Evolutionary conservation across 805 yeast genomes (phyloP).

Genomic region (Schwanniomyces yamadae): DNA sequence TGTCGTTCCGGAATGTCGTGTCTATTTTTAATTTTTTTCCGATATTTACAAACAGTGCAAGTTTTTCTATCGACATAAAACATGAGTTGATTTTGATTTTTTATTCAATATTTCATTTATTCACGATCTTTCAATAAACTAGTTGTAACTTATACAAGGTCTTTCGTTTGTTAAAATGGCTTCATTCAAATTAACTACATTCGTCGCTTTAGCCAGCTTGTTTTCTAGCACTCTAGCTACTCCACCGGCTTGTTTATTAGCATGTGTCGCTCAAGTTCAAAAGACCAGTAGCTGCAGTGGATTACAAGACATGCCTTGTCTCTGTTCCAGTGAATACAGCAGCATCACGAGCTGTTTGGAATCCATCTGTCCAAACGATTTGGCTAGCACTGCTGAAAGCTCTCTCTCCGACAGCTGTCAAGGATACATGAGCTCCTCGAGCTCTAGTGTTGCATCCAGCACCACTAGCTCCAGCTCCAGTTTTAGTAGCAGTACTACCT

Average conservation of each 20-base stretch:
- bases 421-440: conserved; percentile 36
- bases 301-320: conserved; percentile 64
- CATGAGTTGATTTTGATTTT: too few species aligned
- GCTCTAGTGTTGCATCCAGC: conserved; percentile 20
- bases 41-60: too few species aligned
- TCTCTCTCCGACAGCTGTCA: conserved; percentile 40
- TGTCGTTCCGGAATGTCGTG: too few species aligned
- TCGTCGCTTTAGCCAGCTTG: conserved; percentile 37
- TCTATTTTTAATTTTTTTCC: too few species aligned
- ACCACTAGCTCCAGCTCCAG: conserved; percentile 23
- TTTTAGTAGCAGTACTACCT: conserved; percentile 30
- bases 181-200: conserved; percentile 22
- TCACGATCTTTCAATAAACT: too few species aligned
- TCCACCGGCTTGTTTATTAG: conserved; percentile 90
- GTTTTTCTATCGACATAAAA: too few species aligned
- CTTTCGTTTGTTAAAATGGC: too few species aligned
- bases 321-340: conserved; percentile 57
- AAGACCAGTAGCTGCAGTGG: conserved; percentile 56
- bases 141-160: too few species aligned
- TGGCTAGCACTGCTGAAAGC: conserved; percentile 54
- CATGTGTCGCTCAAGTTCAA: conserved; percentile 76
- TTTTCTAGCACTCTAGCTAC: conserved; percentile 56
- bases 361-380: conserved; percentile 64
- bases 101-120: too few species aligned
- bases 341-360: conserved; percentile 63